A percentile compares a stretch with the other conserved stretches of the same genome.
phyloP scores from a whole-genome alignment of 495 filamentous ascomycete species.

The Astrothelium macrocarpum region DNA sequence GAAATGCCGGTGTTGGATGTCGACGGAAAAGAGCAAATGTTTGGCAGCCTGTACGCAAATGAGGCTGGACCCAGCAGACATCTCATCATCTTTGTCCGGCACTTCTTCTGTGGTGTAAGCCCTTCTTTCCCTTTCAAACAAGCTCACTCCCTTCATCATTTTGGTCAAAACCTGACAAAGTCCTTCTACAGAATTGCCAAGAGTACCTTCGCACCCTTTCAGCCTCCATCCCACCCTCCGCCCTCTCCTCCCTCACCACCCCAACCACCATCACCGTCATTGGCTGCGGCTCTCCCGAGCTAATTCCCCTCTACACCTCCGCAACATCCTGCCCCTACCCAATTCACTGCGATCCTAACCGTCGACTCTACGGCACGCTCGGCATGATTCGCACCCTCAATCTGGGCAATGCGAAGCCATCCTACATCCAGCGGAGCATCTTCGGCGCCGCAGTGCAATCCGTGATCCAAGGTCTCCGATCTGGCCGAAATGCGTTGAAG shows the following conservation, averaged over 20 bases:
- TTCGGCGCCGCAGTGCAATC: constrained; percentile 37
- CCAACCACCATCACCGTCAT: constrained; percentile 20
- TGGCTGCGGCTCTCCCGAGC: constrained; percentile 18
- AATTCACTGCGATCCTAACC: constrained; percentile 71
- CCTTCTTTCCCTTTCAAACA: background rate
- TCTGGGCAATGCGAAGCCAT: constrained; percentile 49
- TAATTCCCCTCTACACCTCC: constrained; percentile 16
- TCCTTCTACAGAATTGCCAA: constrained; percentile 18
- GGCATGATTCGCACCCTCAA: constrained; percentile 59
- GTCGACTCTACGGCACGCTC: constrained; percentile 58
- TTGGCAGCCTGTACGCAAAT: constrained; percentile 12
- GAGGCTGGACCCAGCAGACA: constrained; percentile 4
- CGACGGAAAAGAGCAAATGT: constrained; percentile 9
- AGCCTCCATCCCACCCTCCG: constrained; percentile 8
- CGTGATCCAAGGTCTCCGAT: constrained; percentile 48
- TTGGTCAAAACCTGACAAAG: background rate
- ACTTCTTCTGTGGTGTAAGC: constrained; percentile 21
- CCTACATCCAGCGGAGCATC: constrained; percentile 52
- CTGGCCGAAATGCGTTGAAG: constrained; percentile 48
- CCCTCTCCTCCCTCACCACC: constrained; percentile 3
- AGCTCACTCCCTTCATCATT: background rate
- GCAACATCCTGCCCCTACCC: constrained; percentile 53
- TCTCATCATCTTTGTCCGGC: constrained; percentile 21
- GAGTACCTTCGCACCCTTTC: constrained; percentile 17
- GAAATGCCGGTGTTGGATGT: constrained; percentile 10